Conservation (phyloP, 495 filamentous ascomycete genomes). For the Penicillium waksmanii region DNA sequence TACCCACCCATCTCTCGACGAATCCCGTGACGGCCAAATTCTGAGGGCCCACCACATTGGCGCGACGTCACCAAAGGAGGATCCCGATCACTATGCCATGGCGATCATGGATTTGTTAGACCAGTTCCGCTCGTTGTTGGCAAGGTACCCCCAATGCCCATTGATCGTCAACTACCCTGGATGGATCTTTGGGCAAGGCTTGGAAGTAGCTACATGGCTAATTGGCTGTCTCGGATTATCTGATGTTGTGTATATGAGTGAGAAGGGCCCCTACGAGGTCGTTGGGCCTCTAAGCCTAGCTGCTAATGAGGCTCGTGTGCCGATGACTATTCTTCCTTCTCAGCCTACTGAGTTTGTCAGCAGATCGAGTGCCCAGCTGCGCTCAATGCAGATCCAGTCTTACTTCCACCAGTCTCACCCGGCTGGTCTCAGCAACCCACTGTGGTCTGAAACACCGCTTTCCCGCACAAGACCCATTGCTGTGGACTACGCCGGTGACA, state of each 20-base stretch:
- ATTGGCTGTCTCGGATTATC: slow-evolving; percentile 53
- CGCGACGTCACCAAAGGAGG: slow-evolving; percentile 66
- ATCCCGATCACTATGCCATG: slow-evolving; percentile 70
- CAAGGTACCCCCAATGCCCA: slow-evolving; percentile 51
- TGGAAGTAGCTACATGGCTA: slow-evolving; percentile 70
- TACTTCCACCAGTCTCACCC: slow-evolving; percentile 67
- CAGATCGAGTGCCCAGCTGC: slow-evolving; percentile 69
- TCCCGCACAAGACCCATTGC: slow-evolving; percentile 53
- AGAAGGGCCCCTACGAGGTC: slow-evolving; percentile 67
- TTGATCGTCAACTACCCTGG: slow-evolving; percentile 83
- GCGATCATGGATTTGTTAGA: slow-evolving; percentile 70
- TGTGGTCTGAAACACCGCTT: slow-evolving; percentile 55
- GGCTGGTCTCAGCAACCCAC: slow-evolving; percentile 33
- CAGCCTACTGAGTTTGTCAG: slow-evolving; percentile 63
- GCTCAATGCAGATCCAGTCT: slow-evolving; percentile 79
- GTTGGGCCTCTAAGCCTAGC: slow-evolving; percentile 56
- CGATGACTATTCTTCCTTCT: slow-evolving; percentile 52
- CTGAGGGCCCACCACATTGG: slow-evolving; percentile 75
- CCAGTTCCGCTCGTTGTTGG: slow-evolving; percentile 57
- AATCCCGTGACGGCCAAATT: slow-evolving; percentile 40
- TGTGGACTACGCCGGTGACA: slow-evolving; percentile 57
- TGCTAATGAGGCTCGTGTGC: slow-evolving; percentile 35
- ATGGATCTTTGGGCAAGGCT: slow-evolving; percentile 77
- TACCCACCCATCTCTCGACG: slow-evolving; percentile 60
- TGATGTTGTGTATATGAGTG: slow-evolving; percentile 76